phyloP scores from a whole-genome alignment of 768 basidiomycete species.

The Lentinula sp. region DNA sequence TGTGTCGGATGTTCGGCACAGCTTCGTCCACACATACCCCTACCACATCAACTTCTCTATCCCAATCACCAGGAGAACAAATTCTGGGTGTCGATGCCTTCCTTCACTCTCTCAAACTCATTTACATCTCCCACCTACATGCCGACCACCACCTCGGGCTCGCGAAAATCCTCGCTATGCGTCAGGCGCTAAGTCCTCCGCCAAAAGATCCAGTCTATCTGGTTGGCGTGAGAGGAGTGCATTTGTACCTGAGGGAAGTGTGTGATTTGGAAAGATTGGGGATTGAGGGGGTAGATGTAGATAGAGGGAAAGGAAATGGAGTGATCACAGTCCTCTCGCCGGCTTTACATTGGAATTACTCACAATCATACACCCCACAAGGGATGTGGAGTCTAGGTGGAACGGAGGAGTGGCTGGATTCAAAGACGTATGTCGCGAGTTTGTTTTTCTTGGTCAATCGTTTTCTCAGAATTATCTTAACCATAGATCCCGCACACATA shows the following conservation, averaged over 20 bases:
- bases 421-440: conserved; percentile 23
- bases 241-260: conserved; percentile 69
- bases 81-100: no score
- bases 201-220: conserved; percentile 64
- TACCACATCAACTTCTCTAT: no score
- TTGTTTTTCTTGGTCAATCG: not conserved
- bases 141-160: conserved; percentile 91
- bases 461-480: not conserved
- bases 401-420: conserved; percentile 40
- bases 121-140: conserved; percentile 88
- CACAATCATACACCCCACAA: conserved; percentile 26
- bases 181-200: conserved; percentile 62
- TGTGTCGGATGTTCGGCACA: conserved; percentile 67
- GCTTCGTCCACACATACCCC: no score
- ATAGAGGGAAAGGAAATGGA: conserved; percentile 29
- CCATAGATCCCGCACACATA: conserved; percentile 38
- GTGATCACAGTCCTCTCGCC: conserved; percentile 54
- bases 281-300: conserved; percentile 28
- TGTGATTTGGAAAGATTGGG: conserved; percentile 70
- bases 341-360: conserved; percentile 40
- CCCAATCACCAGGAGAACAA: no score
- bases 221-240: conserved; percentile 49
- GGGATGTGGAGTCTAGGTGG: conserved; percentile 41
- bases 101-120: conserved; percentile 49
- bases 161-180: conserved; percentile 63